phyloP scores from a whole-genome alignment of 2,329 filamentous ascomycete species.

The Claviceps monticola region DNA sequence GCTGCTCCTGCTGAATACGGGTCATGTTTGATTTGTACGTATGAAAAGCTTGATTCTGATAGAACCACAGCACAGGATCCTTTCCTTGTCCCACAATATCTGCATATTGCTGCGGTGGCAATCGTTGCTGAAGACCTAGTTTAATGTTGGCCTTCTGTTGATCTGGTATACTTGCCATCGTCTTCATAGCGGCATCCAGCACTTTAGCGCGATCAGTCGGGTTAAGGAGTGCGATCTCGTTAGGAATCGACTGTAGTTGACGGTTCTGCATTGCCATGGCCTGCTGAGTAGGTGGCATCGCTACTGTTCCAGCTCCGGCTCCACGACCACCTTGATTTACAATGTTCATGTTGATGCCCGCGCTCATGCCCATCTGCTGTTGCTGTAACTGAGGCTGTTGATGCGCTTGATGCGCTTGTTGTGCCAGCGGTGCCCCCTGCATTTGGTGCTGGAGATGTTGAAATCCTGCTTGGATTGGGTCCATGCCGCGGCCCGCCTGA shows the following conservation, averaged over 20 bases:
- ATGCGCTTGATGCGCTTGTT: conserved; percentile 16
- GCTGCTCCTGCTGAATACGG: conserved; percentile 14
- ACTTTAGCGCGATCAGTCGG: conserved; percentile 32
- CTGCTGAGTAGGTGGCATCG: conserved; percentile 27
- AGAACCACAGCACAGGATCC: conserved; percentile 37
- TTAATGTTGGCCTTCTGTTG: conserved; percentile 25
- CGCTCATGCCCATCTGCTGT: conserved; percentile 22
- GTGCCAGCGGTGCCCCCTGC: conserved; percentile 39
- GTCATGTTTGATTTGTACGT: conserved; percentile 18
- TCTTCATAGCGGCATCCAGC: conserved; percentile 28
- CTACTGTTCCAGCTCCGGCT: conserved; percentile 2
- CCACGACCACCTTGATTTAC: conserved; percentile 22
- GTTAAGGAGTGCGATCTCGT: conserved; percentile 25
- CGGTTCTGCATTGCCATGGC: conserved; percentile 25
- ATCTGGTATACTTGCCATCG: conserved; percentile 28
- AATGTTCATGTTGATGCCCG: conserved; percentile 29
- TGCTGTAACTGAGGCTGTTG: conserved; percentile 15
- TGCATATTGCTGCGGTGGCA: conserved; percentile 27
- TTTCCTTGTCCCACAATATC: conserved; percentile 30
- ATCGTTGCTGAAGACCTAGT: conserved; percentile 21
- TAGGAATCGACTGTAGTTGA: conserved; percentile 14
- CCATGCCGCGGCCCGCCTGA: conserved; percentile 37
- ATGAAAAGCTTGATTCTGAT: conserved; percentile 30
- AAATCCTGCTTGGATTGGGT: conserved; percentile 38
- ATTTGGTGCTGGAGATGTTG: conserved; percentile 45